Evolutionary conservation across 306 rosid species (phyloP).

Genomic region (Nissolia schottii): DNA sequence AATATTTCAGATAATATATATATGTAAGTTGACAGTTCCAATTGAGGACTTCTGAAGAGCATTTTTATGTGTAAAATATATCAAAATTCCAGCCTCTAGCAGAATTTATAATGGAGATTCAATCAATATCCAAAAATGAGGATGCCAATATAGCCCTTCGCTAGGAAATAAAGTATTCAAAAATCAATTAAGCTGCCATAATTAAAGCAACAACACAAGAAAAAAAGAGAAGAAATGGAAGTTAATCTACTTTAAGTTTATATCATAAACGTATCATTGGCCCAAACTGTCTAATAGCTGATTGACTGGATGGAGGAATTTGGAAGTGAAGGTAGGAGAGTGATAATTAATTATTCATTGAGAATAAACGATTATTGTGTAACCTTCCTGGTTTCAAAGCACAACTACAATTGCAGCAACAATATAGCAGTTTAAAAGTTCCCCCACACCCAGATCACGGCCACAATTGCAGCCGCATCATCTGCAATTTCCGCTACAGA

Average conservation of each 20-base stretch:
- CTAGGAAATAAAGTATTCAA: not conserved
- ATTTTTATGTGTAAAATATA: not conserved
- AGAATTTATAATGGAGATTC: not conserved
- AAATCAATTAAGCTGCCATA: not conserved
- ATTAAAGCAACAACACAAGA: not conserved
- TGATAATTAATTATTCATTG: not conserved
- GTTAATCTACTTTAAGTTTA: not conserved
- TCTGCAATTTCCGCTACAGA: not conserved
- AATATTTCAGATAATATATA: not conserved
- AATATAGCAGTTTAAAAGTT: not conserved
- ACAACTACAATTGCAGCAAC: not conserved
- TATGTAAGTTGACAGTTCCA: not conserved
- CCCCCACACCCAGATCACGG: not conserved
- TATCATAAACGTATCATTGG: not conserved
- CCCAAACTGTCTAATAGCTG: no score
- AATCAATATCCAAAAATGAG: not conserved
- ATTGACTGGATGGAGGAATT: not conserved
- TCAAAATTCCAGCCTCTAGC: not conserved
- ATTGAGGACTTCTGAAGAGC: not conserved
- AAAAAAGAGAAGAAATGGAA: not conserved
- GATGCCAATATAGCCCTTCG: not conserved
- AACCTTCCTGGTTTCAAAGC: not conserved
- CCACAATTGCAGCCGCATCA: not conserved
- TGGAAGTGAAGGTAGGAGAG: not conserved
- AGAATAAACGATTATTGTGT: not conserved